Percentiles rank a stretch among this genome's conserved stretches.
Evolutionary conservation across 2,329 filamentous ascomycete genomes (phyloP).

Genomic region (Fusarium nisikadoi): DNA sequence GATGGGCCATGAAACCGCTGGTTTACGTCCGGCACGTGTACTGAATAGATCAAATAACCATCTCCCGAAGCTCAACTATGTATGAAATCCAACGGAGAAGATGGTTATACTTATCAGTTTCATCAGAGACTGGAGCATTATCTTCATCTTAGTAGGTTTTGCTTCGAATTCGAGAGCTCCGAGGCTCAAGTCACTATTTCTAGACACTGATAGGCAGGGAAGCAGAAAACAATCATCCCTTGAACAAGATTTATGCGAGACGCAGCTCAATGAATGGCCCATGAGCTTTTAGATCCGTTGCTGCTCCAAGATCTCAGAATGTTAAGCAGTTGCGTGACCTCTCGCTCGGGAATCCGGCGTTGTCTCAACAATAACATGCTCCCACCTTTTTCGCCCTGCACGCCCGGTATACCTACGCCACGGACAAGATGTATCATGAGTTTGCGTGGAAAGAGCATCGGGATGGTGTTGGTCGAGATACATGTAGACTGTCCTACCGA

Average conservation of each 20-base stretch:
- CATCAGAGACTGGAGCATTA: not conserved
- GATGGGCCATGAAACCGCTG: not conserved
- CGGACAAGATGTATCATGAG: not conserved
- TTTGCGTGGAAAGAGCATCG: not conserved
- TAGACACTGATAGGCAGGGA: not conserved
- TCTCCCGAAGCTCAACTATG: not conserved
- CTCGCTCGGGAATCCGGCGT: not conserved
- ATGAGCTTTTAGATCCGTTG: not conserved
- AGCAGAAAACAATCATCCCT: not conserved
- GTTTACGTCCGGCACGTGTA: not conserved
- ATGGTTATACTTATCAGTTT: not conserved
- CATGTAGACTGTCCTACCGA: not conserved
- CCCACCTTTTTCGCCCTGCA: not conserved
- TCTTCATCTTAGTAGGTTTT: not conserved
- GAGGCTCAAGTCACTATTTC: not conserved
- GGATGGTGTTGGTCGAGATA: not conserved
- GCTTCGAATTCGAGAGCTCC: not conserved
- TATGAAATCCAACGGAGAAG: not conserved
- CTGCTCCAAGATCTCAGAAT: not conserved
- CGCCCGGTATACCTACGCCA: not conserved
- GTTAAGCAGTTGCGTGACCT: not conserved
- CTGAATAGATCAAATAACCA: not conserved
- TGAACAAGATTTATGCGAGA: not conserved
- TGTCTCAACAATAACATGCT: not conserved
- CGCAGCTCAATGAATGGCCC: not conserved